phyloP scores from a whole-genome alignment of 2,329 filamentous ascomycete genomes.

The Cladosporium sp. region DNA sequence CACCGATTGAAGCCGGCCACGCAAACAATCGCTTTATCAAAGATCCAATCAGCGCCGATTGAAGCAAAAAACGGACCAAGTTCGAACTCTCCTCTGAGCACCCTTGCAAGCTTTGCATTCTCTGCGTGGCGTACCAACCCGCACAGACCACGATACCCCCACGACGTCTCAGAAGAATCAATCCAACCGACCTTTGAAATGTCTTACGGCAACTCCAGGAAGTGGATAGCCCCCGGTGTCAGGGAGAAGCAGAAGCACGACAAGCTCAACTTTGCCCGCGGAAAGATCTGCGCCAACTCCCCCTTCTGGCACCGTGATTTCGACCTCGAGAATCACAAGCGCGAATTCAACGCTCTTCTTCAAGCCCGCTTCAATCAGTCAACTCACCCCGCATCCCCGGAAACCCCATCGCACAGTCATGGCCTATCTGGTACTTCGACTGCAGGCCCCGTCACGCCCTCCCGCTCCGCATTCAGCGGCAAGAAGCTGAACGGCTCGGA shows the following conservation, averaged over 20 bases:
- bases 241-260: conserved; percentile 14
- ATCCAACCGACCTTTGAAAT: not conserved
- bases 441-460: not conserved
- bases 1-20: no score
- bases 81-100: no score
- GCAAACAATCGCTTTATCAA: no score
- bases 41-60: no score
- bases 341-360: conserved; percentile 14
- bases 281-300: conserved; percentile 22
- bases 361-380: conserved; percentile 1
- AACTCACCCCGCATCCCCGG: not conserved
- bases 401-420: not conserved
- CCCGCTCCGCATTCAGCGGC: conserved; percentile 7
- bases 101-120: no score
- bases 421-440: not conserved
- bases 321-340: conserved; percentile 20
- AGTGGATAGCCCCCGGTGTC: conserved; percentile 17
- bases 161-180: not conserved
- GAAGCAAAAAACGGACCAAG: no score
- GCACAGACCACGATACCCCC: no score
- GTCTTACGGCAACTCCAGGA: conserved; percentile 10
- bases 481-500: conserved; percentile 14
- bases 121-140: no score
- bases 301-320: conserved; percentile 21
- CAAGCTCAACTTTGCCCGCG: conserved; percentile 17